Conservation (phyloP, 2,329 filamentous ascomycete genomes). For the Botrytis paeoniae region DNA sequence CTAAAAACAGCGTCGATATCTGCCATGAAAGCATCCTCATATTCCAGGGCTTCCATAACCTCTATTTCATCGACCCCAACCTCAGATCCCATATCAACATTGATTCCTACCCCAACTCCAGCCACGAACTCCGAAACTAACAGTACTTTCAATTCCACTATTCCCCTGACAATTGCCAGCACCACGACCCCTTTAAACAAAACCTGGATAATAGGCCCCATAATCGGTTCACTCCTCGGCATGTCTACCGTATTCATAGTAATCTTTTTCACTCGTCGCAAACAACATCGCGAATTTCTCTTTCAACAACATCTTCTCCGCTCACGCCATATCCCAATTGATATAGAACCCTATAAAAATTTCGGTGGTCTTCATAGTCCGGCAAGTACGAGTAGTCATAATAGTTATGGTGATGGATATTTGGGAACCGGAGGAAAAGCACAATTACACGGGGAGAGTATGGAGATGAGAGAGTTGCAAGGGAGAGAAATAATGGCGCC, state of each 20-base stretch:
- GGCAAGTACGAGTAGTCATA: background rate
- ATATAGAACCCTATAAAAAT: constrained; percentile 1
- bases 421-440: constrained; percentile 21
- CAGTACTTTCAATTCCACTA: background rate
- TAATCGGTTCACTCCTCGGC: constrained; percentile 31
- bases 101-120: background rate
- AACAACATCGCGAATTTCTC: constrained; percentile 20
- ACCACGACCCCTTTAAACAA: constrained; percentile 21
- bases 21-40: constrained; percentile 1
- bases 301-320: background rate
- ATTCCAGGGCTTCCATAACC: background rate
- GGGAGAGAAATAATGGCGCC: constrained; percentile 26
- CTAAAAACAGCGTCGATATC: background rate
- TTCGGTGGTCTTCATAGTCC: background rate
- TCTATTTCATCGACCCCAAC: background rate
- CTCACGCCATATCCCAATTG: background rate
- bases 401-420: constrained; percentile 20
- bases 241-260: constrained; percentile 31
- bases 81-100: background rate
- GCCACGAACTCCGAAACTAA: background rate
- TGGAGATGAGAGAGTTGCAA: constrained; percentile 27
- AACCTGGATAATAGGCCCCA: constrained; percentile 33
- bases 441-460: constrained; percentile 28
- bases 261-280: constrained; percentile 31
- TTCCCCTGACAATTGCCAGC: constrained; percentile 2